A percentile compares a stretch with the other conserved stretches of the same genome.
phyloP scores from a whole-genome alignment of 225 moss, liverwort and hornwort genomes.

The Lunularia cruciata region DNA sequence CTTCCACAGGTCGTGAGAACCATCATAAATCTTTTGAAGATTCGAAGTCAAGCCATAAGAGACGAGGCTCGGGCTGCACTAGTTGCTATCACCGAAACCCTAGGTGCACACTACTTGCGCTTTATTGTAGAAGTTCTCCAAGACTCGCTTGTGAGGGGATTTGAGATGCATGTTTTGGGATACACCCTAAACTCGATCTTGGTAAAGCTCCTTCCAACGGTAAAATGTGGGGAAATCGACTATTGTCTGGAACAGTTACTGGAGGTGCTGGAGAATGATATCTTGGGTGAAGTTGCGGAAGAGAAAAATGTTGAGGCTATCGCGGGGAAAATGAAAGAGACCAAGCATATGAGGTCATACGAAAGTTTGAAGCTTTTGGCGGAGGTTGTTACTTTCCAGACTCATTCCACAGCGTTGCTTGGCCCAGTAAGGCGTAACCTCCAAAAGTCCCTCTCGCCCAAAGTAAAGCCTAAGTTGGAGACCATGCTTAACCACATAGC shows the following conservation, averaged over 20 bases:
- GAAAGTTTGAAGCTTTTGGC: slow-evolving; percentile 80
- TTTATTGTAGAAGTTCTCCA: slow-evolving; percentile 78
- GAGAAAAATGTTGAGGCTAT: slow-evolving; percentile 91
- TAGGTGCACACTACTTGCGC: slow-evolving; percentile 79
- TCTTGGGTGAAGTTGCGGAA: slow-evolving; percentile 93
- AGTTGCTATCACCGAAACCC: slow-evolving; percentile 67
- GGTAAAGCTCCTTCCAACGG: slow-evolving; percentile 61
- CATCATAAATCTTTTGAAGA: slow-evolving; percentile 83
- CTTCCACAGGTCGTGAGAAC: slow-evolving; percentile 87
- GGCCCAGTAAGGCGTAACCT: slow-evolving; percentile 63
- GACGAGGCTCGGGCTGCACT: slow-evolving; percentile 96
- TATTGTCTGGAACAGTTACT: slow-evolving; percentile 76
- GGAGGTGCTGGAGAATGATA: slow-evolving; percentile 86
- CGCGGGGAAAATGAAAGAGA: slow-evolving; percentile 97
- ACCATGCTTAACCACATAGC: slow-evolving; percentile 76
- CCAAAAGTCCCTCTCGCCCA: slow-evolving; percentile 58
- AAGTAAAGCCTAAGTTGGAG: slow-evolving; percentile 74
- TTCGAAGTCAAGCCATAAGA: slow-evolving; percentile 89
- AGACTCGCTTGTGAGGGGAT: slow-evolving; percentile 80
- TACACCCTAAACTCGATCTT: slow-evolving; percentile 84
- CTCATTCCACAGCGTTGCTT: slow-evolving; percentile 61
- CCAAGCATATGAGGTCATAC: slow-evolving; percentile 81
- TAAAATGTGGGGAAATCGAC: slow-evolving; percentile 78
- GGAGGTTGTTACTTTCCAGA: slow-evolving; percentile 72
- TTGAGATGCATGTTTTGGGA: slow-evolving; percentile 94